Evolutionary conservation across 2,329 filamentous ascomycete species (phyloP), one percentile per base, ranked within the genome.

Genomic region (Lomentospora prolificans): DNA sequence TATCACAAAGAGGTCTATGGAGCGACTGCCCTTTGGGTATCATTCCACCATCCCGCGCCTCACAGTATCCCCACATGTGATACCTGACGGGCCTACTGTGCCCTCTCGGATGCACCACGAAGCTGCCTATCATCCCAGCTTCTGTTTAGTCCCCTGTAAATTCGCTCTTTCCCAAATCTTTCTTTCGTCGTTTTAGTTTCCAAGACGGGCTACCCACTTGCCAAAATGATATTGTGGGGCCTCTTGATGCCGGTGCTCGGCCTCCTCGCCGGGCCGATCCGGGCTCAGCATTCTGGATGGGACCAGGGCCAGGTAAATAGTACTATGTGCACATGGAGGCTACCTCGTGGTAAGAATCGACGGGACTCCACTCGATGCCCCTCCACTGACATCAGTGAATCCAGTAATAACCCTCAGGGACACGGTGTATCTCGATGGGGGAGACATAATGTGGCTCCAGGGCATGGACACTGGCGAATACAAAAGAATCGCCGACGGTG

Each of bases 391-490:
- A 41, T 14, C 33, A 12, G 14, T 24, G n/a, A 46, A 5, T 53
- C 25, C 61, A 85, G 83, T 75, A 59, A 76, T 77, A 36, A 67
- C 83, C 2, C 67, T 87, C 33, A 76, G 76, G 44, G 82, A 87
- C 61, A 82, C 76, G 2, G 68, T 86, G 14, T 87, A 85, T 63
- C 66, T 88, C 22, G 84, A 88, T 64, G 85, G 85, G 36, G 85
- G 85, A 3, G 59, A 64, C 44, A 65, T 85, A 9, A 73, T 59
- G 58, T 86, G 83, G 81, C 59, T 68, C 31, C 73, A 74, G 2
- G 75, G 75, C 9, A 61, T 79, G 39, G 39, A 55, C 24, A 55
- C 53, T 8, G 51, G 53, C 14, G 53, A 55, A 36, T 55, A 48
- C 27, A 14, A 12, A 7, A 14, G 33, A 0, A 57, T 57, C 6